Evolutionary conservation across 2,329 filamentous ascomycete species (phyloP), one percentile per base, ranked within the genome.

Genomic region (Trichoderma citrinoviride): DNA sequence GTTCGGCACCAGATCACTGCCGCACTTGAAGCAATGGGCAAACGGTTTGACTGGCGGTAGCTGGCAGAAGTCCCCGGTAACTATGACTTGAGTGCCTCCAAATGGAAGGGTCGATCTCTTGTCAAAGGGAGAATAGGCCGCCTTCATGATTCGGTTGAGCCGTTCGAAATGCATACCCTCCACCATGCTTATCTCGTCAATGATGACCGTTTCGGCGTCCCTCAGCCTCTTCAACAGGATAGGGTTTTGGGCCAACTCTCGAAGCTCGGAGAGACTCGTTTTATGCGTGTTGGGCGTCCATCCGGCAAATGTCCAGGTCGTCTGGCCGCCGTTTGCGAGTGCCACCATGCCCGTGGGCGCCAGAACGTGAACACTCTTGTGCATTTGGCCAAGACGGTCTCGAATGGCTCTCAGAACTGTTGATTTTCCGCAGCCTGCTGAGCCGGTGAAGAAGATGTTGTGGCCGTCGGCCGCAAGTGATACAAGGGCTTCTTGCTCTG

Each of bases 171-270:
- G 66, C 41, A 69, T 65, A 81, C 82, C 85, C 56, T 87, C 84
- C 0, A 89, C 78, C 87, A 90, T 90, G 67, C 82, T 86, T 65
- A 90, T 84, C 73, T 90, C 87, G 68, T 90, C 87, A 17, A 90
- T 85, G 25, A 90, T 80, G 1, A 90, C 77, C 0, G 87, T 82
- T 56, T 88, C 78, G 0, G 82, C 85, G 0, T 72, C 37, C 8
- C 27, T 37, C 21, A 63, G 7, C 3, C 19, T 14, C 1, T 33
- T 0, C 21, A 69, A 1, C 86, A 72, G 0, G 81, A 77, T 1
- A 76, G 71, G 23, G 67, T 72, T 0, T 77, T 21, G 0, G 43
- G 1, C 2, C 3, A 50, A 19, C 14, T 23, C 5, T 29, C 6
- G 50, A 7, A 25, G 56, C 43, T 37, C 40, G 33, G 0, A 37